These are phyloP conservation scores for Plantago elongata DNA, from an alignment of 257 asterid genomes.

Conservation along the genomic window DNA sequence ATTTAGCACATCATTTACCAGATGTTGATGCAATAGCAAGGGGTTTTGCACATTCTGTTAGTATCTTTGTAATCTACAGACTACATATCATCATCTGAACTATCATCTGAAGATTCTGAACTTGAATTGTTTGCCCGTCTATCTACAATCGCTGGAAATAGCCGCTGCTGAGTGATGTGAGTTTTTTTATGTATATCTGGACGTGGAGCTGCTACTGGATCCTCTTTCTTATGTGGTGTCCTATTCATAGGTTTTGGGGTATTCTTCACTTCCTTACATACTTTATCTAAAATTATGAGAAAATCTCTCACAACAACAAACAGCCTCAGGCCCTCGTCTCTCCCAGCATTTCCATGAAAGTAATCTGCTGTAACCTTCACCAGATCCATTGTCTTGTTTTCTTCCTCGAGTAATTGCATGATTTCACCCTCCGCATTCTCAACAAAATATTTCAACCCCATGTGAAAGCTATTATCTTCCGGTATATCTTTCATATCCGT, in stretches of 20 bases:
- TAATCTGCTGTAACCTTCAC: conserved; percentile 63
- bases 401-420: conserved; percentile 45
- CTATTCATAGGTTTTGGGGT: conserved; percentile 24
- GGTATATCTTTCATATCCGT: conserved; percentile 27
- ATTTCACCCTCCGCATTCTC: conserved; percentile 38
- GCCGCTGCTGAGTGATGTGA: conserved; percentile 38
- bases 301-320: conserved; percentile 57
- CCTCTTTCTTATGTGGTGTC: conserved; percentile 28
- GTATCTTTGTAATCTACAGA: neutral
- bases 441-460: conserved; percentile 36
- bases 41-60: neutral
- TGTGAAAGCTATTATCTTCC: conserved; percentile 41
- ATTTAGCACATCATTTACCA: neutral
- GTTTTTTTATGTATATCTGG: conserved; percentile 26
- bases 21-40: neutral
- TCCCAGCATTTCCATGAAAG: conserved; percentile 61
- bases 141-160: conserved; percentile 44
- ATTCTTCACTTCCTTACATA: conserved; percentile 52
- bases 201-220: conserved; percentile 12
- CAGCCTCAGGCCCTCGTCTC: conserved; percentile 53
- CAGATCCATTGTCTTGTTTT: conserved; percentile 40
- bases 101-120: conserved; percentile 22
- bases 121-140: conserved; percentile 45
- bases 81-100: conserved; percentile 4
- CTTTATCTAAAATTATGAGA: conserved; percentile 52